Percentiles rank a stretch among this genome's conserved stretches.
phyloP scores from a whole-genome alignment of 2,329 filamentous ascomycete species.

The Cytospora schulzeri region DNA sequence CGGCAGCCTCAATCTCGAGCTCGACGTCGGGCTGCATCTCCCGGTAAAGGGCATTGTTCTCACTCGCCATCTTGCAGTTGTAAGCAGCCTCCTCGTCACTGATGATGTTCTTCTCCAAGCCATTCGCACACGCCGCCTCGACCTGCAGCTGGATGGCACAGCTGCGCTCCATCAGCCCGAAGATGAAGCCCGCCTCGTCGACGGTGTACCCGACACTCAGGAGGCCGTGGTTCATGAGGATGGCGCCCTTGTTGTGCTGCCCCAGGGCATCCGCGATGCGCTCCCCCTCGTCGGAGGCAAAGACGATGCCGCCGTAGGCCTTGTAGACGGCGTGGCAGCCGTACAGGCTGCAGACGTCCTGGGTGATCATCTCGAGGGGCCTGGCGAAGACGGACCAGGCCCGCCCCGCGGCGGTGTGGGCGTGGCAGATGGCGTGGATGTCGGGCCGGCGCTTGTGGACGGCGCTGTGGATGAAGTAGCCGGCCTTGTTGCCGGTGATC shows the following conservation, averaged over 20 bases:
- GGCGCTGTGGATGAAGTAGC: slow-evolving; percentile 70
- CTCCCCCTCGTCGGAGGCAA: slow-evolving; percentile 66
- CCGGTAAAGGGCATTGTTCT: slow-evolving; percentile 47
- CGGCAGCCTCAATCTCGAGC: slow-evolving; percentile 47
- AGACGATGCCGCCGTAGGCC: slow-evolving; percentile 56
- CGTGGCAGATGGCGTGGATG: slow-evolving; percentile 69
- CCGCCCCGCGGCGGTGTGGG: slow-evolving; percentile 66
- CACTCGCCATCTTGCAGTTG: slow-evolving; percentile 48
- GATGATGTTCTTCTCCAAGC: slow-evolving; percentile 45
- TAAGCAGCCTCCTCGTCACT: slow-evolving; percentile 44
- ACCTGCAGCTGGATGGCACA: slow-evolving; percentile 69
- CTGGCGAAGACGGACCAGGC: slow-evolving; percentile 68
- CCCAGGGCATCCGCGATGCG: slow-evolving; percentile 66
- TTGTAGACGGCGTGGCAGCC: slow-evolving; percentile 62
- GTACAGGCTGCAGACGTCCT: slow-evolving; percentile 67
- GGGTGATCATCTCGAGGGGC: slow-evolving; percentile 71
- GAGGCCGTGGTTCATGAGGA: slow-evolving; percentile 73
- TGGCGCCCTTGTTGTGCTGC: slow-evolving; percentile 57
- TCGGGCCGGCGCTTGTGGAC: slow-evolving; percentile 67
- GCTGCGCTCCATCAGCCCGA: slow-evolving; percentile 67
- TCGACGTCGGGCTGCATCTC: slow-evolving; percentile 52
- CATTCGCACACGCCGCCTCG: slow-evolving; percentile 61
- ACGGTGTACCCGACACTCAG: slow-evolving; percentile 72
- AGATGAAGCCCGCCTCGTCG: slow-evolving; percentile 73
- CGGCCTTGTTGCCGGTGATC: slow-evolving; percentile 63